Evolutionary conservation across 495 filamentous ascomycete species (phyloP).

Genomic region (Hypoxylon perforatum): DNA sequence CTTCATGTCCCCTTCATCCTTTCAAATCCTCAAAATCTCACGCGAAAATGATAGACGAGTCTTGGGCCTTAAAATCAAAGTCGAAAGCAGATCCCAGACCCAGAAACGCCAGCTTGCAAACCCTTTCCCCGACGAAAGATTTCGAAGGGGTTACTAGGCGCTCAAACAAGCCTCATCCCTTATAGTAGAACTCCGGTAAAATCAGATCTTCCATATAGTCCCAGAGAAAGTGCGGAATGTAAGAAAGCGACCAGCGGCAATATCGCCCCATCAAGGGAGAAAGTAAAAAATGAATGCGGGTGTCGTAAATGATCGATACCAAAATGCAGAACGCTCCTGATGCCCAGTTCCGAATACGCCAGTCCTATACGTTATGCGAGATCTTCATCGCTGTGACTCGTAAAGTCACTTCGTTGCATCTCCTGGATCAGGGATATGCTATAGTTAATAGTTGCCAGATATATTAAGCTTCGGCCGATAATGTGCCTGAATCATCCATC

Average conservation of each 20-base stretch:
- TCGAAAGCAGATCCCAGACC: background rate
- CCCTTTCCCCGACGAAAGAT: constrained; percentile 6
- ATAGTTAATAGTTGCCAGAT: background rate
- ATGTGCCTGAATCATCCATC: constrained; percentile 14
- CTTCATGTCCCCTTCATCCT: background rate
- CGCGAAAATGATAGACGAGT: constrained; percentile 19
- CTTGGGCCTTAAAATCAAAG: constrained; percentile 23
- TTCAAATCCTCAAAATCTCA: background rate
- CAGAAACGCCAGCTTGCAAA: constrained; percentile 3
- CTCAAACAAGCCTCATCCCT: background rate
- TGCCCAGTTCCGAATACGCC: constrained; percentile 16
- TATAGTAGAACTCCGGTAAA: constrained; percentile 14
- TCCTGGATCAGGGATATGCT: constrained; percentile 12
- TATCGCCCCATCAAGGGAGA: constrained; percentile 17
- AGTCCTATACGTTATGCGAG: constrained; percentile 24
- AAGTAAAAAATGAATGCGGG: constrained; percentile 23
- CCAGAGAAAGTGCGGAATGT: constrained; percentile 26
- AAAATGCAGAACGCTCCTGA: constrained; percentile 39
- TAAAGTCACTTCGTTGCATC: background rate
- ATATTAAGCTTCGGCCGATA: background rate
- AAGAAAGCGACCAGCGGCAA: constrained; percentile 24
- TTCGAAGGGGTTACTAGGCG: constrained; percentile 12
- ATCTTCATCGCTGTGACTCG: constrained; percentile 7
- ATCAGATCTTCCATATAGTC: constrained; percentile 15
- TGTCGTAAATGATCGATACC: constrained; percentile 14